These are phyloP conservation scores for Purpureocillium takamizusanense DNA, from an alignment of 2,329 filamentous ascomycete genomes.

Conservation along the genomic window DNA sequence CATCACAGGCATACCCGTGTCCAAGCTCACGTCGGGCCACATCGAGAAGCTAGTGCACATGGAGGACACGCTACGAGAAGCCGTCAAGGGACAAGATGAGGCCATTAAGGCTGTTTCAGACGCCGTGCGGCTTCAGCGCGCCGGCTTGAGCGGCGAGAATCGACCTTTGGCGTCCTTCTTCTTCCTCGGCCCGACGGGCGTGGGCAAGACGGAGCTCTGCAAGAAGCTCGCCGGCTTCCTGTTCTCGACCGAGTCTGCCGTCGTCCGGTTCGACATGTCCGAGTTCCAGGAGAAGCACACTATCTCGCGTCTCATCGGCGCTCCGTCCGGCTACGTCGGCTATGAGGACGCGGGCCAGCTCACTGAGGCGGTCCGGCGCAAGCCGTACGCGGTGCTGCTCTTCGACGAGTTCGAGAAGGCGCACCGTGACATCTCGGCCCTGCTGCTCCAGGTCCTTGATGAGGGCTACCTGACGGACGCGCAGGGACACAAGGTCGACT, in stretches of 20 bases:
- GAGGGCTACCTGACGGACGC: conserved; percentile 93
- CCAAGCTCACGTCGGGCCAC: conserved; percentile 86
- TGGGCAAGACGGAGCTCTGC: conserved; percentile 94
- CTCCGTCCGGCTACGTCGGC: conserved; percentile 88
- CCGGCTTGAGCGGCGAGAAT: conserved; percentile 85
- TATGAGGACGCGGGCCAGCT: conserved; percentile 96
- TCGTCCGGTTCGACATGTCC: conserved; percentile 93
- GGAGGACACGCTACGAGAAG: conserved; percentile 79
- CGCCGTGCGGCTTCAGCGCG: conserved; percentile 87
- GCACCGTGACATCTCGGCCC: conserved; percentile 84
- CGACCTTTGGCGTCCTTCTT: conserved; percentile 90
- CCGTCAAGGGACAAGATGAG: conserved; percentile 88
- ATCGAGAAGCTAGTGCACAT: conserved; percentile 92
- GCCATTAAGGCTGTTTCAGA: conserved; percentile 85
- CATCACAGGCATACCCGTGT: conserved; percentile 85
- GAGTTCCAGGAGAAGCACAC: conserved; percentile 98
- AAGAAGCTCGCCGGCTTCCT: conserved; percentile 92
- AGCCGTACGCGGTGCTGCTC: conserved; percentile 88
- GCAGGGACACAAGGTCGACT: conserved; percentile 94
- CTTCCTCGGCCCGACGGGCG: conserved; percentile 93
- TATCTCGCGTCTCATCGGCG: conserved; percentile 83
- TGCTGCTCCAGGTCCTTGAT: conserved; percentile 89
- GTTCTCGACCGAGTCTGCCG: conserved; percentile 84
- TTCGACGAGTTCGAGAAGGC: conserved; percentile 99
- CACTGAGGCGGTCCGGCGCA: conserved; percentile 87